Conservation (phyloP, 495 filamentous ascomycete genomes). For the Aspergillus egyptiacus region DNA sequence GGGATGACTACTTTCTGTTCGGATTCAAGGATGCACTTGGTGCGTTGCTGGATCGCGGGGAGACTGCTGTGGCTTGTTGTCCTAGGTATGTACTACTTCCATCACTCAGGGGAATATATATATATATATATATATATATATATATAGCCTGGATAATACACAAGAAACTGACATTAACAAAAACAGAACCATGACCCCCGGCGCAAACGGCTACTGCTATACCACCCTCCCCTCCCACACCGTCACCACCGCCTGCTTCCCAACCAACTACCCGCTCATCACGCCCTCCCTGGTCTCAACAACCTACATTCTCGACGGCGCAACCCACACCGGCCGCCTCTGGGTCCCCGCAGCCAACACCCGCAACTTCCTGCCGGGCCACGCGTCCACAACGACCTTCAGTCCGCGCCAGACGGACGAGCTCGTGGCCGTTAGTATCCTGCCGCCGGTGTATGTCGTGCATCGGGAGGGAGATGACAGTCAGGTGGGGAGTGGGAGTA, state of each 20-base stretch:
- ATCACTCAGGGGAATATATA: too few species aligned
- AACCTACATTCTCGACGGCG: not conserved
- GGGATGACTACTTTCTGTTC: not conserved
- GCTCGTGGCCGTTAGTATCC: not conserved
- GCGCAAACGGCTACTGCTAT: slow-evolving; percentile 3
- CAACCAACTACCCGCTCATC: too few species aligned
- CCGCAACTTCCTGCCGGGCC: not conserved
- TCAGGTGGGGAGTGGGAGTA: not conserved
- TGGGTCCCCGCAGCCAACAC: not conserved
- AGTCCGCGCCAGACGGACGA: not conserved
- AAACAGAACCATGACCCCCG: slow-evolving; percentile 6
- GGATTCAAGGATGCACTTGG: slow-evolving; percentile 4
- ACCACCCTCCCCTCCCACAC: not conserved
- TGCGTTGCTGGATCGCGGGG: not conserved
- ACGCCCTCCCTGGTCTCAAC: not conserved
- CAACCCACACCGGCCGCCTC: not conserved
- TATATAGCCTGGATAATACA: too few species aligned
- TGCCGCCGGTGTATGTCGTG: not conserved
- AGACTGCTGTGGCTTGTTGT: slow-evolving; percentile 10
- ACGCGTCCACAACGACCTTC: not conserved
- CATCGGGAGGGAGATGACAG: slow-evolving; percentile 1
- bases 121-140: too few species aligned
- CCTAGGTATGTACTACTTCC: not conserved
- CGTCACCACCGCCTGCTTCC: not conserved
- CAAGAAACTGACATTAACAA: too few species aligned